phyloP scores from a whole-genome alignment of 257 asterid species.

The Solanum pimpinellifolium region DNA sequence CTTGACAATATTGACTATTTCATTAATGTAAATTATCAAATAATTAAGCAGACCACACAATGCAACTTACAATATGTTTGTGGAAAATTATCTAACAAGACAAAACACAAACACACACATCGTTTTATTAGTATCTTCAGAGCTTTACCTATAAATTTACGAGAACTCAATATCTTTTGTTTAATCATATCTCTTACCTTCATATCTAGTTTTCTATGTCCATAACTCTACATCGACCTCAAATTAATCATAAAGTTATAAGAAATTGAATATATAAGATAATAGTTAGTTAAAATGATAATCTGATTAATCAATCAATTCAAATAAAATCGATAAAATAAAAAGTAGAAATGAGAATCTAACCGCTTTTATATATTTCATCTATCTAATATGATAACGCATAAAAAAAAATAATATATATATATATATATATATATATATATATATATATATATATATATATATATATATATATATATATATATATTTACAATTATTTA shows the following conservation, averaged over 20 bases:
- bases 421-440: no score
- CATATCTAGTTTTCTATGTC: background rate
- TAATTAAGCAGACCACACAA: background rate
- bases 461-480: no score
- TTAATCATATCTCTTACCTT: background rate
- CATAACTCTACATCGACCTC: background rate
- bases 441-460: no score
- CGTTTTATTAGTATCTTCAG: background rate
- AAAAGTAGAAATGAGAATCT: no score
- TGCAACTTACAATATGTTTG: background rate
- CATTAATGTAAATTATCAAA: background rate
- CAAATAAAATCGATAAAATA: background rate
- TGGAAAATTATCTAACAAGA: background rate
- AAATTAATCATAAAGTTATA: no score
- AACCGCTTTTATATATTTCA: background rate
- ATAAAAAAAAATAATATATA: background rate
- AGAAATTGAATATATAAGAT: background rate
- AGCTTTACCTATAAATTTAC: background rate
- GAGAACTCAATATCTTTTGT: background rate
- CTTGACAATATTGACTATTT: background rate
- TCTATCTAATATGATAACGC: background rate
- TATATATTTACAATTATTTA: no score
- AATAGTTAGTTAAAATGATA: background rate
- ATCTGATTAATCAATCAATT: background rate
- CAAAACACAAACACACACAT: background rate